Conservation (phyloP, 139 green algal genomes). For the Chlorella ohadii region DNA sequence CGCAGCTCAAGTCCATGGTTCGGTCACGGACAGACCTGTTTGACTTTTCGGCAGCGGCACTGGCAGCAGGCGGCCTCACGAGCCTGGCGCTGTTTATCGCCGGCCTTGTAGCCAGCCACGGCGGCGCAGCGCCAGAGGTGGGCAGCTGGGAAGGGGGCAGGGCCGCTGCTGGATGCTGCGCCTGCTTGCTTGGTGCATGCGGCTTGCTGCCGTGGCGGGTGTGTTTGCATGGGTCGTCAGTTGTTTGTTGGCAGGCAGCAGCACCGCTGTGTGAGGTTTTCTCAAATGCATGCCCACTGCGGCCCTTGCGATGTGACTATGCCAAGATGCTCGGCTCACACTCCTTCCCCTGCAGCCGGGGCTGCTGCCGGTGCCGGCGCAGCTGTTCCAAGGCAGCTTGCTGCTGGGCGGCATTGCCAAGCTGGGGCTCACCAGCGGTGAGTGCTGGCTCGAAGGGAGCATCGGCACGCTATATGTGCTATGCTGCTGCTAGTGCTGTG, state of each 20-base stretch:
- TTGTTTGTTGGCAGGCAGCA: no score
- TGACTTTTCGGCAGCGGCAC: conserved; percentile 83
- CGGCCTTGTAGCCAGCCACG: conserved; percentile 50
- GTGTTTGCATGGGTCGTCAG: no score
- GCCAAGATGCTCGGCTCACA: no score
- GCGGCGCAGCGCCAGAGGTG: conserved; percentile 31
- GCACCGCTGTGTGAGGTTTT: no score
- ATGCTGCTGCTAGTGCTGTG: not conserved
- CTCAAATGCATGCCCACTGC: no score
- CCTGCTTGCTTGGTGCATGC: not conserved
- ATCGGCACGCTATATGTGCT: not conserved
- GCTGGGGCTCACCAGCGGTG: conserved; percentile 57
- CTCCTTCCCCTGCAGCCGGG: conserved; percentile 23
- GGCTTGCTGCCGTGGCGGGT: no score
- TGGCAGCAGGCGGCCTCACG: conserved; percentile 60
- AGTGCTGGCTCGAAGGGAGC: not conserved
- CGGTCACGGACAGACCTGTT: conserved; percentile 74
- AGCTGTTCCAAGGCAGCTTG: conserved; percentile 85
- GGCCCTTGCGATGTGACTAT: no score
- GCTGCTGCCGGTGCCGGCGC: conserved; percentile 84
- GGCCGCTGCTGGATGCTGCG: not conserved
- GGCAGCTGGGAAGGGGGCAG: not conserved
- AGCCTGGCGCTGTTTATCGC: conserved; percentile 66
- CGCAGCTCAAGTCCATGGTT: conserved; percentile 74
- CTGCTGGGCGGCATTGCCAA: conserved; percentile 72